Conservation (phyloP, 2,329 filamentous ascomycete species). For the Fusarium nisikadoi region DNA sequence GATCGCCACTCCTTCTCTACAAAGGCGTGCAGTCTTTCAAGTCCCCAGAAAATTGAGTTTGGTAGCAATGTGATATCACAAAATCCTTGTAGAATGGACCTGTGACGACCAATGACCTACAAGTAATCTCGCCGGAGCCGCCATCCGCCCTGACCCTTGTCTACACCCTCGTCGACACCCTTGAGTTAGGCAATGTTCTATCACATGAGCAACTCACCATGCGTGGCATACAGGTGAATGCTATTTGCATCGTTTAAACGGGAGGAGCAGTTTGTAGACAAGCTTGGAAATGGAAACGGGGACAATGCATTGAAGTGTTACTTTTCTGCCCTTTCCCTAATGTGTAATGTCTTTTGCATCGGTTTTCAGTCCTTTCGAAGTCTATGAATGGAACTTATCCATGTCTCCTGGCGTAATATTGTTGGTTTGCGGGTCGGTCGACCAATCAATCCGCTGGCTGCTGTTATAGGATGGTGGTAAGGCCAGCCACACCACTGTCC, state of each 20-base stretch:
- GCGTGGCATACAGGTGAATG: background rate
- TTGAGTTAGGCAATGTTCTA: rapidly evolving
- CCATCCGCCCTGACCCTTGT: background rate
- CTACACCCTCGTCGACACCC: rapidly evolving
- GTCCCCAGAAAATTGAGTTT: rapidly evolving
- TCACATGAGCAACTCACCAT: background rate
- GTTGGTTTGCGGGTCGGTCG: rapidly evolving
- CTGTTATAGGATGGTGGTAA: background rate
- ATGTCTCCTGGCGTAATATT: no score
- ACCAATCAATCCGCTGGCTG: rapidly evolving
- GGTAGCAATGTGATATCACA: background rate
- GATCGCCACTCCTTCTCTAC: rapidly evolving
- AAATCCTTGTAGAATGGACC: background rate
- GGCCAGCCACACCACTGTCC: background rate
- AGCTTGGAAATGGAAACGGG: no score
- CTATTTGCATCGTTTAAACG: no score
- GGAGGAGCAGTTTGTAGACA: no score
- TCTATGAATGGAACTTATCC: no score
- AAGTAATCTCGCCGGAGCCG: background rate
- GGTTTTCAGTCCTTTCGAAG: no score
- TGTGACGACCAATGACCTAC: background rate
- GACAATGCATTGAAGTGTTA: no score
- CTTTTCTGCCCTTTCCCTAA: no score
- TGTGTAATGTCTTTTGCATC: no score
- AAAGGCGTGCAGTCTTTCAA: background rate